A percentile compares a stretch with the other conserved stretches of the same genome.
These are phyloP conservation scores for Aplosporella prunicola DNA, from an alignment of 2,329 filamentous ascomycete genomes.

Conservation along the genomic window DNA sequence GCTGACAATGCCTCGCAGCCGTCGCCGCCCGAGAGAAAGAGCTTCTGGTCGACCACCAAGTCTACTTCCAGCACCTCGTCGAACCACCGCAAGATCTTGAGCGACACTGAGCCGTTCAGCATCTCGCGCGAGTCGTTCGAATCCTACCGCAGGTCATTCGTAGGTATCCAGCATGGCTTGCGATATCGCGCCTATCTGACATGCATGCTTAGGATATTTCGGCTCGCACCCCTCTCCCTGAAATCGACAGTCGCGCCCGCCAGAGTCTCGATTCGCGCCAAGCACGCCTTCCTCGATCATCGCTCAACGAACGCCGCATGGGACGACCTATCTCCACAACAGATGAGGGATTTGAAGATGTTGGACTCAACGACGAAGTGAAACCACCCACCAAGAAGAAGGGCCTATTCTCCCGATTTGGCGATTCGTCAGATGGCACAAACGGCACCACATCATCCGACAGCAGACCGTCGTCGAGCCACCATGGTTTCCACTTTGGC, in stretches of 20 bases:
- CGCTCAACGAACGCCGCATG: constrained; percentile 49
- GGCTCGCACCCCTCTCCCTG: constrained; percentile 65
- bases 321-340: constrained; percentile 53
- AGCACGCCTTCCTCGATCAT: constrained; percentile 52
- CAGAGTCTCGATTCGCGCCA: constrained; percentile 73
- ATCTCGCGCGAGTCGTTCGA: constrained; percentile 97
- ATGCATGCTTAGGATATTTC: constrained; percentile 64
- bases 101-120: constrained; percentile 84
- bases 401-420: constrained; percentile 72
- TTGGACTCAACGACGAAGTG: constrained; percentile 71
- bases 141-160: constrained; percentile 90
- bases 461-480: constrained; percentile 34
- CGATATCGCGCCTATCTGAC: not conserved
- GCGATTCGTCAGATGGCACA: constrained; percentile 40
- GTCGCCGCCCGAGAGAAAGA: constrained; percentile 79
- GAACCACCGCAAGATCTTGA: constrained; percentile 55
- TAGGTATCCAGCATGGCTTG: constrained; percentile 41
- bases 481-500: constrained; percentile 56
- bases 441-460: constrained; percentile 23
- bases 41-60: constrained; percentile 62
- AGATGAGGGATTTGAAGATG: constrained; percentile 82
- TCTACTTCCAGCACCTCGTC: constrained; percentile 43
- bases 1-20: constrained; percentile 44
- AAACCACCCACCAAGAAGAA: constrained; percentile 60
- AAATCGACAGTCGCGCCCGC: constrained; percentile 43